phyloP scores from a whole-genome alignment of 2,329 filamentous ascomycete genomes.

The Cladosporium sp. region DNA sequence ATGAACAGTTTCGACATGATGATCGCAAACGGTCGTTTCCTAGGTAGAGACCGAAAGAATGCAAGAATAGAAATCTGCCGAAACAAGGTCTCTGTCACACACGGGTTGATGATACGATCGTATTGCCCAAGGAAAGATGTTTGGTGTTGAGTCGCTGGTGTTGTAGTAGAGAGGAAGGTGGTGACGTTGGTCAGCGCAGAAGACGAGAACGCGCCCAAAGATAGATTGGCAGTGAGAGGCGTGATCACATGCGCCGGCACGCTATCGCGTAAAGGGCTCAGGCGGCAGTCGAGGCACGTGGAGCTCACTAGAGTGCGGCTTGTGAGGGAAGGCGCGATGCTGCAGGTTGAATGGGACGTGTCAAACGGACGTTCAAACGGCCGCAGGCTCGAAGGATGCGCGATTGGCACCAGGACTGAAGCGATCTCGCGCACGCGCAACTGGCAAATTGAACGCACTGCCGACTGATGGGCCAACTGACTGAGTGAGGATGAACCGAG shows the following conservation, averaged over 20 bases:
- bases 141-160: background rate
- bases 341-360: background rate
- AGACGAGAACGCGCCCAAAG: background rate
- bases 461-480: background rate
- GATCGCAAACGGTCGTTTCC: conserved; percentile 30
- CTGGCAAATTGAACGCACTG: background rate
- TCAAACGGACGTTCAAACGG: conserved; percentile 6
- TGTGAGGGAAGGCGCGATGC: conserved; percentile 7
- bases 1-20: conserved; percentile 98
- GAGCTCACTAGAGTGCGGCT: conserved; percentile 2
- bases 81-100: background rate
- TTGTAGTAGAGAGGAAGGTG: background rate
- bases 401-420: conserved; percentile 8
- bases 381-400: conserved; percentile 6
- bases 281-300: conserved; percentile 9
- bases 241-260: conserved; percentile 14
- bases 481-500: background rate
- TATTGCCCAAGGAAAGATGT: background rate
- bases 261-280: conserved; percentile 10
- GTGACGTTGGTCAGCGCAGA: conserved; percentile 6
- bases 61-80: background rate
- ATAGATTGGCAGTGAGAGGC: conserved; percentile 8
- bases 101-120: no score
- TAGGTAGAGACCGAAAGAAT: conserved; percentile 30
- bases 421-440: conserved; percentile 1